Base-by-base conservation (phyloP, 371 early-diverging fungal genomes). In the Choanephora cucurbitarum region DNA sequence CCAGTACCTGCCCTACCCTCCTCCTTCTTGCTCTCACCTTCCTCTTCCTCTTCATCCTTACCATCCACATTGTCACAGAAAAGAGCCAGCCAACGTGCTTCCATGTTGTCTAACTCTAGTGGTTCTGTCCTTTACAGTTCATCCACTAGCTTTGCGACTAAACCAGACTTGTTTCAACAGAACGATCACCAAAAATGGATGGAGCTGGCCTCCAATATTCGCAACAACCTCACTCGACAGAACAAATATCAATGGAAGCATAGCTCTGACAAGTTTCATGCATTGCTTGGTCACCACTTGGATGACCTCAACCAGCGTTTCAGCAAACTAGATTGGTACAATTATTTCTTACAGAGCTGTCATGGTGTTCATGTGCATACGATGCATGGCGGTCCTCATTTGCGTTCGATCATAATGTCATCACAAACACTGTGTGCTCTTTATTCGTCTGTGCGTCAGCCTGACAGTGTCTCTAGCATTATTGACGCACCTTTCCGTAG, bases 171-270 rank as follows among this genome's bases (percentile, higher is more conserved):
- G 1, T 3, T 40, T 23, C n/a, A 54, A 15, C 24, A 45, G 8
- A 24, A 52, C 18, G 59, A 64, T n/a, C 59, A 55, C 28, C 55
- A 59, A 18, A 64, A 64, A 39, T 58, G 57, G 65, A 54, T 64
- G 65, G 69, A 69, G 49, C 58, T 69, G 57, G 64, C 69, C 37
- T 60, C 65, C 40, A 61, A 61, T 21, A 64, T 60, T 14, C 64
- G 61, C 21, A 56, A 50, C 19, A 53, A 46, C n/a, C 33, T 69
- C 5, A 52, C 55, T 17, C 52, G 50, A 31, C 51, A 60, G 32
- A 49, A 47, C 32, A 49, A 33, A 18, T 24, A 47, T 22, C 22
- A 31, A 7, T 61, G 62, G 61, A 3, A 42, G 5, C 57, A 55
- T 44, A 49, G 23, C 4, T 39, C 49, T 5, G 8, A 28, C 13